phyloP scores from a whole-genome alignment of 768 basidiomycete genomes.

The Serendipita sp. region DNA sequence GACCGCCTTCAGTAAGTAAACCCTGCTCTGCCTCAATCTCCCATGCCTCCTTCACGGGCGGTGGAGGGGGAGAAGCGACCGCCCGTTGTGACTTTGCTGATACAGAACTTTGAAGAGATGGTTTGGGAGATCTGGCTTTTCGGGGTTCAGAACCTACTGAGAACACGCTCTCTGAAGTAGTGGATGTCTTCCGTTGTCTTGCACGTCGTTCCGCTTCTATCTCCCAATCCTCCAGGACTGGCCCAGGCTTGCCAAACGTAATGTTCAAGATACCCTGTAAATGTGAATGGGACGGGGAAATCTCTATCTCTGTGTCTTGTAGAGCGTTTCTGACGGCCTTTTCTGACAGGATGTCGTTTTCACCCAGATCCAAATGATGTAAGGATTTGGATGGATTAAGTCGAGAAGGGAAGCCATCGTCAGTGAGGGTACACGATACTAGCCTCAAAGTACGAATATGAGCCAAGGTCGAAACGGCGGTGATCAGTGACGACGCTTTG shows the following conservation, averaged over 20 bases:
- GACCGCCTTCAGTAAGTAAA: constrained; percentile 56
- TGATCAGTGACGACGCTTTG: constrained; percentile 26
- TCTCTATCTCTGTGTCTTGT: constrained; percentile 37
- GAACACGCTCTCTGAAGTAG: constrained; percentile 15
- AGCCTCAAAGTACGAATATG: constrained; percentile 39
- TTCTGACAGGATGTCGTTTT: constrained; percentile 37
- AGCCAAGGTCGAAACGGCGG: constrained; percentile 29
- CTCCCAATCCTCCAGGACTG: constrained; percentile 62
- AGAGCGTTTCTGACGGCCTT: constrained; percentile 33
- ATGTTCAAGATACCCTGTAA: constrained; percentile 37
- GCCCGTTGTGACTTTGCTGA: neutral
- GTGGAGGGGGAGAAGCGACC: neutral
- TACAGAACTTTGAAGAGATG: constrained; percentile 10
- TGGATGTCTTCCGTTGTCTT: neutral
- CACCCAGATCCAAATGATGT: constrained; percentile 45
- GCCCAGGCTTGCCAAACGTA: constrained; percentile 49
- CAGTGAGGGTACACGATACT: constrained; percentile 18
- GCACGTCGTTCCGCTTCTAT: constrained; percentile 39
- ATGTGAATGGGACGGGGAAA: constrained; percentile 32
- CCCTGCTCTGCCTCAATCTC: constrained; percentile 67
- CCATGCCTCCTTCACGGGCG: constrained; percentile 51
- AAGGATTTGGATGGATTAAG: constrained; percentile 35
- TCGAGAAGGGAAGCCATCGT: constrained; percentile 38
- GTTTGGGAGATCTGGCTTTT: constrained; percentile 5
- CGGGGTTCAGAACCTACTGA: constrained; percentile 16